These are phyloP conservation scores for Dictyostelium citrinum DNA, from an alignment of 78 protist genomes.

Conservation along the genomic window DNA sequence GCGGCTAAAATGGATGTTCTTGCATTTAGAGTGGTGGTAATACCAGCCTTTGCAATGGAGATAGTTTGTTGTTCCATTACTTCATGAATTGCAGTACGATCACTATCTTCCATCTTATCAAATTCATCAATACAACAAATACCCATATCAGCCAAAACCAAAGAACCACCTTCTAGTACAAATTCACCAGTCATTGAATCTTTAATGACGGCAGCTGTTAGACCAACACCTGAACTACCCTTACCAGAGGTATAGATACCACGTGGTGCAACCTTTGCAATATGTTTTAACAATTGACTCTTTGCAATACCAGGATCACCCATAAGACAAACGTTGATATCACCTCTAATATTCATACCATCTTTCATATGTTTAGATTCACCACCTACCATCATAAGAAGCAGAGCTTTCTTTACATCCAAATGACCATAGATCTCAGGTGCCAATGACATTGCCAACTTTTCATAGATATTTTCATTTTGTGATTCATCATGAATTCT, in stretches of 20 bases:
- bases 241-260: constrained; percentile 97
- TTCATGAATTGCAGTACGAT: constrained; percentile 99
- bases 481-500: background rate
- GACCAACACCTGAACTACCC: constrained; percentile 99
- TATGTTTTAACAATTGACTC: constrained; percentile 96
- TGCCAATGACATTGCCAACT: constrained; percentile 93
- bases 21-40: constrained; percentile 99
- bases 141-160: constrained; percentile 99
- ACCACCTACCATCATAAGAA: constrained; percentile 96
- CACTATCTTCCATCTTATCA: constrained; percentile 97
- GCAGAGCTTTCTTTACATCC: constrained; percentile 98
- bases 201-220: constrained; percentile 98
- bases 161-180: constrained; percentile 94
- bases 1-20: constrained; percentile 99
- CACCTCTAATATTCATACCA: constrained; percentile 98
- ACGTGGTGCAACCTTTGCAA: constrained; percentile 83
- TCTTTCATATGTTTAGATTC: constrained; percentile 80
- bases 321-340: constrained; percentile 97
- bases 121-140: constrained; percentile 99
- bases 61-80: constrained; percentile 99
- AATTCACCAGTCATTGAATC: constrained; percentile 92
- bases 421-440: constrained; percentile 99
- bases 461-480: constrained; percentile 50
- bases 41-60: constrained; percentile 99
- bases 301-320: constrained; percentile 99